Evolutionary conservation across 805 yeast genomes (phyloP), one percentile per base, ranked within the genome.

Genomic region (Yarrowia yakushimensis): DNA sequence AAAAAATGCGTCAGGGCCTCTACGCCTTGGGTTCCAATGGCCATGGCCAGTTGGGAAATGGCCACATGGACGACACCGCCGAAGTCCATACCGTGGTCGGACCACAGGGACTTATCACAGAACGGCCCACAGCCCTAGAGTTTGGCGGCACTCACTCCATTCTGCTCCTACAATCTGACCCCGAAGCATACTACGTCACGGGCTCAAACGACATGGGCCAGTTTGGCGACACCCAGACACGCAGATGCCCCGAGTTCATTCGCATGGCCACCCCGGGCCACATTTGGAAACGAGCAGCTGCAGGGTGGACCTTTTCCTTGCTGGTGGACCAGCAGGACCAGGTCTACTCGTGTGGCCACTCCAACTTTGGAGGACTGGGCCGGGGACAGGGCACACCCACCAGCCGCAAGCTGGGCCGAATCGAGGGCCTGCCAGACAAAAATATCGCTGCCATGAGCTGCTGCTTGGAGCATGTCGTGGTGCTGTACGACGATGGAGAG

Each of bases 101-200:
- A 9, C 54, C 54, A 6, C 2, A 27, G 67, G 17, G 57, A 18
- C 55, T 1, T 63, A 64, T 4, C 64, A 62, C 10, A 22, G 60
- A 7, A 61, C 62, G 18, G 23, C 30, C 1, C 69, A 77, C 66
- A 76, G 91, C 62, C 2, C 34, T 59, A 12, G 80, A 78, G 0
- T 84, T 91, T 67, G 97, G 97, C 4, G 97, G 98, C 0, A 92
- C 92, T 68, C 97, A 93, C 71, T 86, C 96, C 0, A 67, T 89
- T 17, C 65, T 90, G 2, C 30, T 55, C 30, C 10, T 55, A 12
- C 10, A 37, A 10, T 55, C 61, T 4, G 48, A 55, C 61, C 61
- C 61, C 3, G 23, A 55, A 15, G 70, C 73, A 0, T 71, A 86
- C 0, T 85, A 73, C 65, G 81, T 81, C 0, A 67, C 82, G 55